Evolutionary conservation across 164 flowering plant species (phyloP), one percentile per base, ranked within the genome.

Genomic region (Piper betle): DNA sequence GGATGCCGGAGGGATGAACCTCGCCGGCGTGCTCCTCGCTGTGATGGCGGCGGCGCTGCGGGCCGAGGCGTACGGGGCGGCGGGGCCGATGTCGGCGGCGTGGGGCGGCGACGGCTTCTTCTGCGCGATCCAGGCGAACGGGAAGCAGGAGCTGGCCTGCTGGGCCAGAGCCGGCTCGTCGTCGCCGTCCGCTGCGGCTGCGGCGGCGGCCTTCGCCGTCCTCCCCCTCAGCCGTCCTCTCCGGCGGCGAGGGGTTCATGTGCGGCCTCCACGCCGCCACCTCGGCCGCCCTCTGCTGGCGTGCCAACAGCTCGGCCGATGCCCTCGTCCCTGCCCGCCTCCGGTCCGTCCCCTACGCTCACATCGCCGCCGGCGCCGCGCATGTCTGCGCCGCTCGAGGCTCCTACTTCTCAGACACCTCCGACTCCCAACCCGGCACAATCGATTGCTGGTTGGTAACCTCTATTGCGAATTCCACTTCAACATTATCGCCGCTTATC

Each of bases 311-410:
- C 11, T 64, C 84, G 57, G 80, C 76, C 72, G 64, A 37, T 18
- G 73, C 78, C 77, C 96, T 88, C 53, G 90, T 88, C 4, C 93
- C 96, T 39, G 13, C 42, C 11, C 41, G 38, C 0, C 83, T 69
- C 66, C 64, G 62, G 17, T 63, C 63, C 68, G 78, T 76, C 60
- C 76, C 75, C 25, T 91, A 87, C 55, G 82, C 89, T 3, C 81
- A 75, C 41, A 77, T 91, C 12, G 89, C 97, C 12, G 83, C 97
- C 18, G 97, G 97, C 0, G 75, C 69, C 64, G 75, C 69, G 62
- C 97, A 91, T 54, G 96, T 91, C 1, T 91, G 97, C 64, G 97
- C 91, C 8, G 67, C 88, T 53, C 72, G 88, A 68, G 97, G 97
- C 25, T 75, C 80, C 55, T 91, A 88, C 52, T 88, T 66, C 53